Conservation (phyloP, 2,329 filamentous ascomycete genomes). For the Pseudogymnoascus sp. region DNA sequence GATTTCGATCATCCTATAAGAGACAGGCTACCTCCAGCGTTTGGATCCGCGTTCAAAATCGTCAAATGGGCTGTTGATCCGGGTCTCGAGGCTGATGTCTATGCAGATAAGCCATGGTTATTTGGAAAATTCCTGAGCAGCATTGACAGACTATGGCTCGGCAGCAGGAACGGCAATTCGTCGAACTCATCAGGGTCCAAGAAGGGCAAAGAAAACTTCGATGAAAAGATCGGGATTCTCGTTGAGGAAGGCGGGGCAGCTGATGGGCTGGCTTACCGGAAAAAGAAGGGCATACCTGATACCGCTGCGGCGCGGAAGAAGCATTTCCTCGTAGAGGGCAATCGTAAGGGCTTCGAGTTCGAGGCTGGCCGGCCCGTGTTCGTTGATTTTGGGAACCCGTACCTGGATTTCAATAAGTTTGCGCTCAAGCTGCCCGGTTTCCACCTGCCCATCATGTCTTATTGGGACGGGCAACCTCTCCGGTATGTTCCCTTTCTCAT, state of each 20-base stretch:
- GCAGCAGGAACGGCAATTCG: slow-evolving; percentile 30
- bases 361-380: slow-evolving; percentile 46
- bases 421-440: slow-evolving; percentile 66
- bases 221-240: slow-evolving; percentile 45
- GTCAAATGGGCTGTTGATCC: slow-evolving; percentile 90
- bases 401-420: slow-evolving; percentile 80
- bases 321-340: slow-evolving; percentile 46
- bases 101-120: slow-evolving; percentile 77
- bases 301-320: slow-evolving; percentile 49
- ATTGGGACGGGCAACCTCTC: slow-evolving; percentile 72
- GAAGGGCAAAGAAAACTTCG: slow-evolving; percentile 29
- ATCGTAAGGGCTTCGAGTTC: slow-evolving; percentile 48
- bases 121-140: slow-evolving; percentile 76
- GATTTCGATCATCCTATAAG: slow-evolving; percentile 90
- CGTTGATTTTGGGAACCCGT: slow-evolving; percentile 79
- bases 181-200: slow-evolving; percentile 13
- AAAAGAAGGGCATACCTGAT: slow-evolving; percentile 43
- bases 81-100: slow-evolving; percentile 80
- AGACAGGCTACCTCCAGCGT: slow-evolving; percentile 77
- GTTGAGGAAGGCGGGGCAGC: slow-evolving; percentile 62
- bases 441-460: slow-evolving; percentile 63
- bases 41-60: slow-evolving; percentile 74
- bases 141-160: slow-evolving; percentile 70
- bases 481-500: slow-evolving; percentile 46
- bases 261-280: slow-evolving; percentile 41